Percentiles rank a stretch among this genome's conserved stretches.
Evolutionary conservation across 73 alveolate genomes (phyloP).

Genomic region (Symbiodinium pilosum): DNA sequence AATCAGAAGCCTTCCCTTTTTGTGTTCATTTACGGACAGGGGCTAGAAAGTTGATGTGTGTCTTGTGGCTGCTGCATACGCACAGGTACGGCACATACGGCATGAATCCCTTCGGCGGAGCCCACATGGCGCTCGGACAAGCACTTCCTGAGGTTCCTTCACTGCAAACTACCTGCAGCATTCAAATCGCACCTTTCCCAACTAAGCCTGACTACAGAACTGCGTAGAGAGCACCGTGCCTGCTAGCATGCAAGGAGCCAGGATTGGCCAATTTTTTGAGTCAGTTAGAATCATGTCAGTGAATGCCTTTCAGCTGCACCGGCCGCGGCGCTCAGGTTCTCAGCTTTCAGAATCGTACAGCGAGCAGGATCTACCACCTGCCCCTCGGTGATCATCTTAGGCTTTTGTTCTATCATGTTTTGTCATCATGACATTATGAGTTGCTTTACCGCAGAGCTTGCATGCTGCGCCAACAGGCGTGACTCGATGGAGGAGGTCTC

Average conservation of each 20-base stretch:
- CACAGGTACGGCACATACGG: not conserved
- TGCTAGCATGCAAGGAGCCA: no score
- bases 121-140: not conserved
- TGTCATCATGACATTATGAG: no score
- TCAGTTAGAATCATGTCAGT: no score
- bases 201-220: not conserved
- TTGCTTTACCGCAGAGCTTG: not conserved
- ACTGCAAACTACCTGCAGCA: not conserved
- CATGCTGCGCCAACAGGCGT: not conserved
- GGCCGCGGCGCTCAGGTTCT: no score
- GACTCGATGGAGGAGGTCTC: not conserved
- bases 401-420: not conserved
- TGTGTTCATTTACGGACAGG: no score
- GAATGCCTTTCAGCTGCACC: no score
- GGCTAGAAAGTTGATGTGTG: no score
- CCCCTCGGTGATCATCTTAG: not conserved
- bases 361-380: slow-evolving; percentile 4
- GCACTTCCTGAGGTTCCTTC: not conserved
- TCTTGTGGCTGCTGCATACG: no score
- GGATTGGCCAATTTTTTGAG: no score
- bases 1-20: no score
- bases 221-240: no score
- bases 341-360: not conserved
- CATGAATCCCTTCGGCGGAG: not conserved
- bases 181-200: not conserved